These are phyloP conservation scores for Rhexocercosporidium sp. DNA, from an alignment of 2,329 filamentous ascomycete genomes.

Conservation along the genomic window DNA sequence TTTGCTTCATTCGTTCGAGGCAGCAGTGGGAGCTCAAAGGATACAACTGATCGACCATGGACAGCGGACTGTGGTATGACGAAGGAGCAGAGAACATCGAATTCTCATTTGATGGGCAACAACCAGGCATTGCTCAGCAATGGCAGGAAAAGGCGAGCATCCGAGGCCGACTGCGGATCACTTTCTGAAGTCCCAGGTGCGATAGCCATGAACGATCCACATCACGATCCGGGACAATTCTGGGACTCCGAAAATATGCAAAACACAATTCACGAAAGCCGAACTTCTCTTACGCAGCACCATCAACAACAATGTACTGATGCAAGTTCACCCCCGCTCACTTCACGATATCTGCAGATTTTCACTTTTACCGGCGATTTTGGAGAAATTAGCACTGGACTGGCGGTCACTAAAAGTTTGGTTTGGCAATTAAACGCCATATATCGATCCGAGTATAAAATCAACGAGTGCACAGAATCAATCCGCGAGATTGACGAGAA, in stretches of 20 bases:
- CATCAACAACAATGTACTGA: background rate
- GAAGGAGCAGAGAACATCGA: background rate
- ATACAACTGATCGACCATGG: background rate
- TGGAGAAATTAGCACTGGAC: background rate
- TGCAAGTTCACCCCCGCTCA: background rate
- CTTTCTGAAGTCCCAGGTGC: background rate
- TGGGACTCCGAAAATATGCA: background rate
- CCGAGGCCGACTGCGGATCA: background rate
- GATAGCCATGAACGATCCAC: background rate
- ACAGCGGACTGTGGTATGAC: background rate
- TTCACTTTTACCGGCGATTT: background rate
- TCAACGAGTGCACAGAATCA: background rate
- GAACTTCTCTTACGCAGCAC: background rate
- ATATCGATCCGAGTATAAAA: background rate
- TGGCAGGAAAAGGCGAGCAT: background rate
- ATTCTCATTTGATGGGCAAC: background rate
- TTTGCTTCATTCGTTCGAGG: conserved; percentile 5
- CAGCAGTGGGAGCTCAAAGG: background rate
- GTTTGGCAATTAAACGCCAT: conserved; percentile 8
- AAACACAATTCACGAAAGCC: background rate
- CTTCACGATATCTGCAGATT: conserved; percentile 1
- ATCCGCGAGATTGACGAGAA: background rate
- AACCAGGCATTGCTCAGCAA: background rate
- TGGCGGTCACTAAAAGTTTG: background rate
- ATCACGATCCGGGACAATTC: background rate